Base-by-base conservation (phyloP, 495 filamentous ascomycete species). In the Cercophora scortea region DNA sequence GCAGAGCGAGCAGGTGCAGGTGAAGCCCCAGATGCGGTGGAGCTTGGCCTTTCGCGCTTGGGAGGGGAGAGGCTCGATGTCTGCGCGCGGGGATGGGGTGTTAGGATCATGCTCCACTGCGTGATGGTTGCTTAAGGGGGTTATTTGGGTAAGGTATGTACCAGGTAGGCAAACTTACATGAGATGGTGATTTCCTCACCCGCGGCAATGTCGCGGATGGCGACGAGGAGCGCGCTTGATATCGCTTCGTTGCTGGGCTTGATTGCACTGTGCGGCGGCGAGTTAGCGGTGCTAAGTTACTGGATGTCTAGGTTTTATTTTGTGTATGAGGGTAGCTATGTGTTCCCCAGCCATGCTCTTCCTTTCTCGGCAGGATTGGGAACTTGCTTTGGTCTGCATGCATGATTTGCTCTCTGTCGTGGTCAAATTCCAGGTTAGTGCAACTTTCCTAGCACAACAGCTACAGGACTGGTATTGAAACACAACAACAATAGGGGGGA, bases 151-250 rank as follows among this genome's bases (percentile, higher is more conserved):
- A 18, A 39, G 3, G n/a, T 4, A 17, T n/a, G n/a, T n/a, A n/a
- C n/a, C n/a, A n/a, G n/a, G n/a, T n/a, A n/a, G n/a, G 15, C 44
- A 7, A 13, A 51, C 64, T 49, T 51, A 62, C 68, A 71, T 55
- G 64, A 68, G 49, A 71, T 66, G 7, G 64, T 69, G 17, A 69
- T 54, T 45, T 71, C 68, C 25, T 71, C 66, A 6, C 61, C 61
- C 0, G 63, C 54, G 1, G 56, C 32, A 15, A 71, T 69, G 48
- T 71, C 61, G 15, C 50, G 56, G 42, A 69, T 25, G 25, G 25
- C 25, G 25, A 25, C 25, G 25, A 25, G 25, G 25, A 25, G 25
- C 25, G 25, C 25, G 25, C 2, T 25, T 25, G 25, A 25, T 25
- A 25, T 25, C 25, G 25, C 25, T 2, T 25, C 25, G 25, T 25